Percentiles rank a stretch among this genome's conserved stretches.
Conservation (phyloP, 345 rosid species). For the Turritis glabra region DNA sequence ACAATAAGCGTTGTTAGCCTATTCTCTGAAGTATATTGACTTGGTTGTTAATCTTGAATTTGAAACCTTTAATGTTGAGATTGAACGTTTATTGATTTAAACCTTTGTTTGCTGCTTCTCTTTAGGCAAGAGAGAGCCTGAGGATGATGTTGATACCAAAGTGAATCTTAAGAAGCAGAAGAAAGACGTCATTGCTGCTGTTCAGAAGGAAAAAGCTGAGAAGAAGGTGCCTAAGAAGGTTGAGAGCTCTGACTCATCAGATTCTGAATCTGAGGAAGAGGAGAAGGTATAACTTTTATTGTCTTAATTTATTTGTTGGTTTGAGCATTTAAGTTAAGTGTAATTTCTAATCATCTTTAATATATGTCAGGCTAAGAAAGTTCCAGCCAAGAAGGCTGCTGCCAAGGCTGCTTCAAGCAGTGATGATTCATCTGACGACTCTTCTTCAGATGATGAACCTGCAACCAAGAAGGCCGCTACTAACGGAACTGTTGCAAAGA, state of each 20-base stretch:
- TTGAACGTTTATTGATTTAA: neutral
- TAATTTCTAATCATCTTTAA: neutral
- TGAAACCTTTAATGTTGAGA: neutral
- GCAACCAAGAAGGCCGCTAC: slow-evolving; percentile 45
- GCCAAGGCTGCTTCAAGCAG: slow-evolving; percentile 44
- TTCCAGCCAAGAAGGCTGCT: slow-evolving; percentile 43
- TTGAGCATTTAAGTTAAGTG: neutral
- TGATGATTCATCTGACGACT: slow-evolving; percentile 40
- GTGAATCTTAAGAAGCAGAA: slow-evolving; percentile 70
- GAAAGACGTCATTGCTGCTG: slow-evolving; percentile 50
- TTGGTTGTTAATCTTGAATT: neutral
- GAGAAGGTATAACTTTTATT: slow-evolving; percentile 36
- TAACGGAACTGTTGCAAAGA: slow-evolving; percentile 42
- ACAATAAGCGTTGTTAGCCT: neutral
- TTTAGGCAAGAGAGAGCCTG: slow-evolving; percentile 76
- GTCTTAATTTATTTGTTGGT: neutral
- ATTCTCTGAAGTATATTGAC: neutral
- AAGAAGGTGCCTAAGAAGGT: slow-evolving; percentile 52
- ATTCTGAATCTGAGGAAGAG: slow-evolving; percentile 71
- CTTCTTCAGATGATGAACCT: slow-evolving; percentile 41
- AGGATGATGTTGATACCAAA: slow-evolving; percentile 51
- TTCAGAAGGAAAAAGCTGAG: slow-evolving; percentile 48
- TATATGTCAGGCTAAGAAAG: slow-evolving; percentile 26
- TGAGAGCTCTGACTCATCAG: slow-evolving; percentile 48
- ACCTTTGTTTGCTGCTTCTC: neutral